Conservation (phyloP, 441 rosid genomes). For the Raphanus hybrid region DNA sequence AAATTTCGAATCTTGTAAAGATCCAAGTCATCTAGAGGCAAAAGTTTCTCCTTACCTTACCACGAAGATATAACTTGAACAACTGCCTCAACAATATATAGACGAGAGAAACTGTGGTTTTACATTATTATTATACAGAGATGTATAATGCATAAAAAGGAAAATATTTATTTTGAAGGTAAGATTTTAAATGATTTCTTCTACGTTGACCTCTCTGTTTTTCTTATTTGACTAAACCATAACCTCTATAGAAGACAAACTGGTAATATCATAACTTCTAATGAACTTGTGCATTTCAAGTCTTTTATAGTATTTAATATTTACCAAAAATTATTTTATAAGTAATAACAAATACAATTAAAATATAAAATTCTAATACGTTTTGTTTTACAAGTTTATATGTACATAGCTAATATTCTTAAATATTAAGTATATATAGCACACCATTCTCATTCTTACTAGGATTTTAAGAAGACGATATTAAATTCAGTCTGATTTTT, state of each 20-base stretch:
- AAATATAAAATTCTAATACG: neutral
- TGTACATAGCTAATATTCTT: neutral
- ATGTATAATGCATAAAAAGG: neutral
- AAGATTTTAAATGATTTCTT: neutral
- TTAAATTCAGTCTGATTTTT: neutral
- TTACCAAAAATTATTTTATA: no score
- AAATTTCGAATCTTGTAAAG: neutral
- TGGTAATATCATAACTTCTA: neutral
- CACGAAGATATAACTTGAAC: neutral
- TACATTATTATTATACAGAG: neutral
- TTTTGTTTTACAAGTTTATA: neutral
- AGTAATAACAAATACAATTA: neutral
- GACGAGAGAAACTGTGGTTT: neutral
- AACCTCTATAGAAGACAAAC: neutral
- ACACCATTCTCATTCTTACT: no score
- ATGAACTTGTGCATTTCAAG: neutral
- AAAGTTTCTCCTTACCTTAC: neutral
- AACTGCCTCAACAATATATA: no score
- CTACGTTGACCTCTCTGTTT: neutral
- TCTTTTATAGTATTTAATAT: neutral
- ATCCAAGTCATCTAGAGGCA: conserved; percentile 2
- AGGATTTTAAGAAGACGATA: no score
- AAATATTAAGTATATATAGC: neutral
- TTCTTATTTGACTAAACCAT: neutral
- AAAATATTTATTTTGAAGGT: neutral